Conservation (phyloP, 306 rosid species). For the Mucuna pruriens region DNA sequence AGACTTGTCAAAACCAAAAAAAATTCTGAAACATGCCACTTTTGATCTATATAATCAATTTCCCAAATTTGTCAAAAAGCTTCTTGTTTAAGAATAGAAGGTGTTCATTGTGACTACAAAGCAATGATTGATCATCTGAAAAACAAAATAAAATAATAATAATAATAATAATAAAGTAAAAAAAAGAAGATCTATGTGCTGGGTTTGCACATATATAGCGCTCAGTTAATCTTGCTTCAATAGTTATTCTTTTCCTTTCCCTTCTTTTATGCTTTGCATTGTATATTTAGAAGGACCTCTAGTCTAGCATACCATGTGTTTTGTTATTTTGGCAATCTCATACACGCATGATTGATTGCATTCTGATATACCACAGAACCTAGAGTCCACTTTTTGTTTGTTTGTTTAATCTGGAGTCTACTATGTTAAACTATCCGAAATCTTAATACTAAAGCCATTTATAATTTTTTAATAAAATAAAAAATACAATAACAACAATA, state of each 20-base stretch:
- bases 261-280: conserved; percentile 8
- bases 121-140: conserved; percentile 40
- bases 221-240: conserved; percentile 16
- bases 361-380: background rate
- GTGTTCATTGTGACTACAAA: conserved; percentile 22
- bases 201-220: conserved; percentile 32
- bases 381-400: background rate
- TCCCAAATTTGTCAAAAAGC: conserved; percentile 8
- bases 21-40: conserved; percentile 13
- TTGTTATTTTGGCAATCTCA: conserved; percentile 10
- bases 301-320: background rate
- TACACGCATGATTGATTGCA: conserved; percentile 10
- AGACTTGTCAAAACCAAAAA: conserved; percentile 42
- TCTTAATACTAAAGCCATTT: background rate
- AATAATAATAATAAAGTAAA: no score
- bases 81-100: conserved; percentile 14
- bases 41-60: conserved; percentile 17
- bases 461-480: no score
- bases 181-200: conserved; percentile 20
- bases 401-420: background rate
- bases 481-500: no score
- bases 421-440: background rate
- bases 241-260: conserved; percentile 2
- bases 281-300: conserved; percentile 1
- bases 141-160: conserved; percentile 7